phyloP scores from a whole-genome alignment of 768 basidiomycete genomes.

The Pilatotrama ljubarskyi region DNA sequence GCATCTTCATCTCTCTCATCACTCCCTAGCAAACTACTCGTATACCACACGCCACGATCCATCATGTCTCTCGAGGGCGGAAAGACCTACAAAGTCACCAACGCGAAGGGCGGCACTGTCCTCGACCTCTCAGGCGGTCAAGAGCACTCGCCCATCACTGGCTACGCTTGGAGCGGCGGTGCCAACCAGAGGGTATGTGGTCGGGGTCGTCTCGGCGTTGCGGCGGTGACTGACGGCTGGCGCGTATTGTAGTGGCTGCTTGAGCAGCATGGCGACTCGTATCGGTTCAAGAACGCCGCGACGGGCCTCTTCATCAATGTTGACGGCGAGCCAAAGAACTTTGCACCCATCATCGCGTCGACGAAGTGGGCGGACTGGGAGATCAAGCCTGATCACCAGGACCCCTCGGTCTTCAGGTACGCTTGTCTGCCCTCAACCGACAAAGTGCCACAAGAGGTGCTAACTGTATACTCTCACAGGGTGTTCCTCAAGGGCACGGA shows the following conservation, averaged over 20 bases:
- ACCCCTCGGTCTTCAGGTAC: conserved; percentile 45
- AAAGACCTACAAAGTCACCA: conserved; percentile 46
- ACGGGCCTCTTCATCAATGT: conserved; percentile 44
- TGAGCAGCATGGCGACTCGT: conserved; percentile 35
- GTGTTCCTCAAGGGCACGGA: conserved; percentile 46
- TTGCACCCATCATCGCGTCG: conserved; percentile 38
- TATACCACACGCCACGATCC: not conserved
- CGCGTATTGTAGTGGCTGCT: conserved; percentile 50
- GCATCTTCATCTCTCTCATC: not conserved
- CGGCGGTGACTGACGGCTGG: not conserved
- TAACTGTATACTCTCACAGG: conserved; percentile 31
- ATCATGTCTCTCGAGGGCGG: conserved; percentile 36
- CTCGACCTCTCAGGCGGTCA: conserved; percentile 53
- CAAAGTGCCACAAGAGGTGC: too few species aligned
- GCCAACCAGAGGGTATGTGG: conserved; percentile 49
- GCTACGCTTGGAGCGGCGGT: conserved; percentile 43
- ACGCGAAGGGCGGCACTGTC: conserved; percentile 52
- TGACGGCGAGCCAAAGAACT: conserved; percentile 32
- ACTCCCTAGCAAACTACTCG: not conserved
- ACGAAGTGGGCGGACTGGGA: conserved; percentile 46
- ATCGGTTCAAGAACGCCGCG: conserved; percentile 42
- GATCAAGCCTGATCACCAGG: conserved; percentile 46
- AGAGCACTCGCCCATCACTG: conserved; percentile 52
- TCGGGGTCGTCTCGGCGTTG: not conserved
- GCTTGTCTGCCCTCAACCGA: too few species aligned